Percentiles rank a stretch among this genome's conserved stretches.
phyloP scores from a whole-genome alignment of 2,329 filamentous ascomycete genomes.

The Plectosphaerella plurivora region DNA sequence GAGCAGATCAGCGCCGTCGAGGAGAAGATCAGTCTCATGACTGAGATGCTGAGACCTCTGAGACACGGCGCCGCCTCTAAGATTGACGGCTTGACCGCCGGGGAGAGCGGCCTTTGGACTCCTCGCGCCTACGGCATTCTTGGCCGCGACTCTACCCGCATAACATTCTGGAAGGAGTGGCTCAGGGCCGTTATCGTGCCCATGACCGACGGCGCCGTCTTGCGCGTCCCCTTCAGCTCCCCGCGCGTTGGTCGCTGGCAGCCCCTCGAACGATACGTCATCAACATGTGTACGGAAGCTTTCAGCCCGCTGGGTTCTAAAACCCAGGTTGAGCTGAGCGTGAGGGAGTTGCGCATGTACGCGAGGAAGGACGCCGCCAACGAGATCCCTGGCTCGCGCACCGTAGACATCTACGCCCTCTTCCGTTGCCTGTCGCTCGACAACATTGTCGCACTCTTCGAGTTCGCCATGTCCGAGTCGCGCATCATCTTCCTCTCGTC shows the following conservation, averaged over 20 bases:
- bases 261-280: constrained; percentile 90
- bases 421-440: constrained; percentile 87
- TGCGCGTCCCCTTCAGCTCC: constrained; percentile 82
- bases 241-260: constrained; percentile 93
- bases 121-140: constrained; percentile 91
- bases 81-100: constrained; percentile 92
- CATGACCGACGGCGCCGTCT: constrained; percentile 83
- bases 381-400: constrained; percentile 87
- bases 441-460: constrained; percentile 88
- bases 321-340: constrained; percentile 88
- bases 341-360: constrained; percentile 86
- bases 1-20: constrained; percentile 94
- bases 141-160: constrained; percentile 76
- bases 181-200: constrained; percentile 88
- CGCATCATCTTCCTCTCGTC: constrained; percentile 95
- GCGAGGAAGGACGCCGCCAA: constrained; percentile 90
- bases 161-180: constrained; percentile 98
- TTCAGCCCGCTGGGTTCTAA: constrained; percentile 89
- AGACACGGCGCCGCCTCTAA: constrained; percentile 93
- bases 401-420: constrained; percentile 86
- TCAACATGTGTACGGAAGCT: constrained; percentile 94
- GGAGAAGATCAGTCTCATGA: constrained; percentile 96
- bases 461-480: constrained; percentile 88
- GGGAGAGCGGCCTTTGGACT: constrained; percentile 94
- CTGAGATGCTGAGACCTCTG: constrained; percentile 87